Percentiles rank a stretch among this genome's conserved stretches.
These are phyloP conservation scores for Parascedosporium putredinis DNA, from an alignment of 2,329 filamentous ascomycete species.

Conservation along the genomic window DNA sequence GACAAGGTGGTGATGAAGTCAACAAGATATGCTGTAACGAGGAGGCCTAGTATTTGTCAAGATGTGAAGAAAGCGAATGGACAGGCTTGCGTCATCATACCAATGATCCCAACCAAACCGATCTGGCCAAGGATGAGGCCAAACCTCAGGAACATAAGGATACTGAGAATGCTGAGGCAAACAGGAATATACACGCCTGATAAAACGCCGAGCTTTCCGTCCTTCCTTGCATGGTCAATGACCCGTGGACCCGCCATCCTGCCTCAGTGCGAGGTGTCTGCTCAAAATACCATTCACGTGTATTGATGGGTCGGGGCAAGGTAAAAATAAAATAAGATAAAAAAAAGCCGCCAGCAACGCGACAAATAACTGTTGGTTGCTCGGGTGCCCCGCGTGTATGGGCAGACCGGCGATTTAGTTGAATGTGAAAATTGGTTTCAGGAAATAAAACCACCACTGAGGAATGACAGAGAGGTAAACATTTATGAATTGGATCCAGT, in stretches of 20 bases:
- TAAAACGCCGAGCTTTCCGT: conserved; percentile 50
- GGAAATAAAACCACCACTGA: too few species aligned
- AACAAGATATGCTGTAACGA: conserved; percentile 66
- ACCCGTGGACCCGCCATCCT: not conserved
- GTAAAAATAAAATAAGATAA: too few species aligned
- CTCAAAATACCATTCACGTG: too few species aligned
- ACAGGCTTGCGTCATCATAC: conserved; percentile 30
- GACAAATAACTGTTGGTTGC: too few species aligned
- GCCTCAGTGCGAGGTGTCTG: not conserved
- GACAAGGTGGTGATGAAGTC: conserved; percentile 79
- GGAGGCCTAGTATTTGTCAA: conserved; percentile 41
- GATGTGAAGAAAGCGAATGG: not conserved
- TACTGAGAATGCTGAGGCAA: conserved; percentile 80
- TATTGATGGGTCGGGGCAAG: too few species aligned
- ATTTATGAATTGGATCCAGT: too few species aligned
- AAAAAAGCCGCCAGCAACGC: too few species aligned
- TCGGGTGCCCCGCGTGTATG: too few species aligned
- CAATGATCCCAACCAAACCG: conserved; percentile 69
- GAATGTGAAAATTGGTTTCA: too few species aligned
- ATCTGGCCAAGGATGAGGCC: conserved; percentile 74
- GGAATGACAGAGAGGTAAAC: too few species aligned
- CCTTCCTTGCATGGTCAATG: conserved; percentile 1
- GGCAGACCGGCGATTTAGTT: too few species aligned
- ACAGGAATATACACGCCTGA: conserved; percentile 79
- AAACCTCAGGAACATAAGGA: conserved; percentile 87